Percentiles rank a stretch among this genome's conserved stretches.
Evolutionary conservation across 192 early-diverging fungal genomes (phyloP).

Genomic region (Podila verticillata): DNA sequence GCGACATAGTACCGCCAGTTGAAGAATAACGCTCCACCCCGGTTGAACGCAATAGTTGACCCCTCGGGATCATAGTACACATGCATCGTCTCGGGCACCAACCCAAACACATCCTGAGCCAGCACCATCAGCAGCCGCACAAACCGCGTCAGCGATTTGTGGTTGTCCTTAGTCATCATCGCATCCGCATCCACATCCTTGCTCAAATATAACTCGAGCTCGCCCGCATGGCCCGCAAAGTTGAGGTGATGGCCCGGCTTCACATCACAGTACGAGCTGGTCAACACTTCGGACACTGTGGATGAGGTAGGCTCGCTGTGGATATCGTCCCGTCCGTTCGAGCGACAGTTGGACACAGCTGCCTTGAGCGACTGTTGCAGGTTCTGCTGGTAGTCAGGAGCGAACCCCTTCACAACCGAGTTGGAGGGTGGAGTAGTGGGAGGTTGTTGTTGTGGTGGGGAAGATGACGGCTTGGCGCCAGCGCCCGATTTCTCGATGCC

Average conservation of each 20-base stretch:
- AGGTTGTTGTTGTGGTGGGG: background rate
- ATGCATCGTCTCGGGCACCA: slow-evolving; percentile 66
- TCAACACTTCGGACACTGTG: slow-evolving; percentile 33
- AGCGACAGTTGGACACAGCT: slow-evolving; percentile 40
- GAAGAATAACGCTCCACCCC: slow-evolving; percentile 80
- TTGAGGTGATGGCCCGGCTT: slow-evolving; percentile 60
- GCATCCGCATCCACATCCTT: slow-evolving; percentile 49
- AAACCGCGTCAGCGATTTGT: slow-evolving; percentile 51
- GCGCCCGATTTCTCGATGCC: slow-evolving; percentile 16
- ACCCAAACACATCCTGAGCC: slow-evolving; percentile 68
- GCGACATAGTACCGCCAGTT: slow-evolving; percentile 82
- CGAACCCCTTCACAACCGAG: slow-evolving; percentile 30
- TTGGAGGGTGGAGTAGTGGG: slow-evolving; percentile 20
- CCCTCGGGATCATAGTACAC: slow-evolving; percentile 82
- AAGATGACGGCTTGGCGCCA: background rate
- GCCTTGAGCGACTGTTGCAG: slow-evolving; percentile 29
- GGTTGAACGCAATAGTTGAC: slow-evolving; percentile 83
- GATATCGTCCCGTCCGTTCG: slow-evolving; percentile 41
- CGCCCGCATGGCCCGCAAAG: slow-evolving; percentile 49
- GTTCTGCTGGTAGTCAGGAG: slow-evolving; percentile 40
- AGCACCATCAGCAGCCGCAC: slow-evolving; percentile 53
- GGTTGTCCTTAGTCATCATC: slow-evolving; percentile 50
- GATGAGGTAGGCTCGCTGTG: slow-evolving; percentile 21
- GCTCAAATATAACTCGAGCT: slow-evolving; percentile 50
- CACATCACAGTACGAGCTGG: slow-evolving; percentile 61